Evolutionary conservation across 441 rosid species (phyloP).

Genomic region (Erodium trifolium): DNA sequence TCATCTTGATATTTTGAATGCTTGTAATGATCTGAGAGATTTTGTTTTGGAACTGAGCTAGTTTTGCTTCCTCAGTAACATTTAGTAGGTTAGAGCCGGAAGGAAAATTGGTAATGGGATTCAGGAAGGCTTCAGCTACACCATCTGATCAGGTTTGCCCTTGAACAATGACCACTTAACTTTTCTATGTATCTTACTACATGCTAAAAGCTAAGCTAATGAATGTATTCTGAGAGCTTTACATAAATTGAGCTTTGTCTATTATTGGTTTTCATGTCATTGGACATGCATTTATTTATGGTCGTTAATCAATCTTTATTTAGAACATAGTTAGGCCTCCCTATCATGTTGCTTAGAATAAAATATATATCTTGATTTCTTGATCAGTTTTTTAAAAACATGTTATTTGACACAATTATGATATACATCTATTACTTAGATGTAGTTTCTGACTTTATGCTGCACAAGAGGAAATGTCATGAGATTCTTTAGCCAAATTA

Average conservation of each 20-base stretch:
- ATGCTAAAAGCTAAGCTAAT: too few species aligned
- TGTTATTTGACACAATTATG: neutral
- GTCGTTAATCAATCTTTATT: neutral
- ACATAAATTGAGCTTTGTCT: neutral
- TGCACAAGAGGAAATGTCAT: neutral
- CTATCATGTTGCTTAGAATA: neutral
- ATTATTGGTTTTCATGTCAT: slow-evolving; percentile 8
- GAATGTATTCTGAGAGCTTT: neutral
- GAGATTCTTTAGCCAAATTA: slow-evolving; percentile 3
- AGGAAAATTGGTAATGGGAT: slow-evolving; percentile 93
- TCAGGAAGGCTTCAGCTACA: slow-evolving; percentile 72
- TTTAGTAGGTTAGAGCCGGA: slow-evolving; percentile 93
- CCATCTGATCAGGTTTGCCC: slow-evolving; percentile 74
- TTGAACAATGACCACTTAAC: slow-evolving; percentile 17
- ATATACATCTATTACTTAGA: neutral
- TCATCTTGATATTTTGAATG: slow-evolving; percentile 2
- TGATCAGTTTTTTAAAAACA: neutral
- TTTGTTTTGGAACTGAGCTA: slow-evolving; percentile 27
- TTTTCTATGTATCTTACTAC: slow-evolving; percentile 5
- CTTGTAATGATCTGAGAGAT: slow-evolving; percentile 11
- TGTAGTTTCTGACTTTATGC: neutral
- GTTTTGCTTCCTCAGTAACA: slow-evolving; percentile 54
- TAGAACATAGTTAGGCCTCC: neutral
- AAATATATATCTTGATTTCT: neutral
- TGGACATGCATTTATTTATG: slow-evolving; percentile 5